A percentile compares a stretch with the other conserved stretches of the same genome.
These are phyloP conservation scores for Waltiozyma sp. DNA, from an alignment of 1,139 yeast species.

Conservation along the genomic window DNA sequence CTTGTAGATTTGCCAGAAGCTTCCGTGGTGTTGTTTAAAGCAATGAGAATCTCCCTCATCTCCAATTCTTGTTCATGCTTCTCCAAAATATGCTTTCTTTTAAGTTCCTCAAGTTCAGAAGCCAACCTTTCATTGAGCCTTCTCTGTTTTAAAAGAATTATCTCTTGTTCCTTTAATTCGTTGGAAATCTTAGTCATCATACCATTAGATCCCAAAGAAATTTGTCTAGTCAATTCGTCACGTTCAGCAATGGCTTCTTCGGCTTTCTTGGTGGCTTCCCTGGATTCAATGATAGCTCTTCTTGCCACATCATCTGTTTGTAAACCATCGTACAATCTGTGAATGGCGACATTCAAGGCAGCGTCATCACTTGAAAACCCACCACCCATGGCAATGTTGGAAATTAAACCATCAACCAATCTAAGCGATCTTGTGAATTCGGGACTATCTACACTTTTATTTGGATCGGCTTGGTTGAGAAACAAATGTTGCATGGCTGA, in stretches of 20 bases:
- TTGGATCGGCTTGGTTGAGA: conserved; percentile 52
- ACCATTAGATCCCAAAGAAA: conserved; percentile 79
- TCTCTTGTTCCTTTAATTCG: conserved; percentile 67
- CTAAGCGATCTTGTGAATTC: conserved; percentile 59
- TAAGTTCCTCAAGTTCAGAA: conserved; percentile 59
- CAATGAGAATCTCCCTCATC: conserved; percentile 71
- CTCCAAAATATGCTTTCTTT: conserved; percentile 58
- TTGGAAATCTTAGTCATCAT: conserved; percentile 57
- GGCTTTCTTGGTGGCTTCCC: conserved; percentile 52
- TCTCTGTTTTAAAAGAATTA: conserved; percentile 55
- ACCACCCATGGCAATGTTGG: conserved; percentile 64
- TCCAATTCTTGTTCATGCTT: conserved; percentile 84
- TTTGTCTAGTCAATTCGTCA: conserved; percentile 63
- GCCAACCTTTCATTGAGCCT: conserved; percentile 54
- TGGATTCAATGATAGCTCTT: conserved; percentile 64
- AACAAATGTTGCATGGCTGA: conserved; percentile 81
- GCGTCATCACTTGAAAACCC: conserved; percentile 51
- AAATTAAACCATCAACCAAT: conserved; percentile 71
- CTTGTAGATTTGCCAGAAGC: conserved; percentile 15
- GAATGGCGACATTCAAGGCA: conserved; percentile 76
- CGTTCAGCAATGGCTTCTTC: conserved; percentile 82
- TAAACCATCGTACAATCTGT: conserved; percentile 63
- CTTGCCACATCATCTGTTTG: conserved; percentile 87
- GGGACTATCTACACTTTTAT: conserved; percentile 32
- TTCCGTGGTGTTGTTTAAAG: conserved; percentile 31